Conservation (phyloP, 2,329 filamentous ascomycete genomes). For the Neofusicoccum kwambonambiense region DNA sequence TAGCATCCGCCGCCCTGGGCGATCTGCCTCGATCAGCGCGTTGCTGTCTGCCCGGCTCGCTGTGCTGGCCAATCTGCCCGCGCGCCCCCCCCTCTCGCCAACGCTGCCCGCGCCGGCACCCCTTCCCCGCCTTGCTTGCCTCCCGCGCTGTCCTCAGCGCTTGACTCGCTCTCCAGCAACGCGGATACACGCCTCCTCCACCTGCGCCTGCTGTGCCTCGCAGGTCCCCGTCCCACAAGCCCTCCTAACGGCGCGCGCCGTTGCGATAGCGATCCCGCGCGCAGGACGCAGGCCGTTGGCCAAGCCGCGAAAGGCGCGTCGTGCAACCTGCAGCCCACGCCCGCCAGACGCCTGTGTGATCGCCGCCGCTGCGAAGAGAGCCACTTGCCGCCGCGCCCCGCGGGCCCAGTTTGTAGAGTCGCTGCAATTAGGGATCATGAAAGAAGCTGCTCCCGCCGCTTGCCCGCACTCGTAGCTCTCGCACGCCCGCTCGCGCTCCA, state of each 20-base stretch:
- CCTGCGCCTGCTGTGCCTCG: background rate
- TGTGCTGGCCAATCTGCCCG: background rate
- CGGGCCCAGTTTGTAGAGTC: slow-evolving; percentile 3
- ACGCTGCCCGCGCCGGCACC: background rate
- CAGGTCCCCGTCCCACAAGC: background rate
- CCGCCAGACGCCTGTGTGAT: slow-evolving; percentile 6
- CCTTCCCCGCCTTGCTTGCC: slow-evolving; percentile 4
- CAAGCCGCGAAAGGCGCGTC: background rate
- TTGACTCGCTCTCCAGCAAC: slow-evolving; percentile 13
- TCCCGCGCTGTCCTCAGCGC: background rate
- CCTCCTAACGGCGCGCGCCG: background rate
- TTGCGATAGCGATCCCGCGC: background rate
- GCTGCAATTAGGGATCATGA: slow-evolving; percentile 6
- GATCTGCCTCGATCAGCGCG: slow-evolving; percentile 5
- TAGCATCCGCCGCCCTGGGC: background rate
- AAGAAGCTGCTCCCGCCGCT: background rate
- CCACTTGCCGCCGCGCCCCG: slow-evolving; percentile 5
- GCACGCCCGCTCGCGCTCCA: too few species aligned
- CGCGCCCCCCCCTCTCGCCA: background rate
- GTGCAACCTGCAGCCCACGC: slow-evolving; percentile 8
- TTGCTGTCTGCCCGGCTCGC: background rate
- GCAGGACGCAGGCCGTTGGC: slow-evolving; percentile 5
- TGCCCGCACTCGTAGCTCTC: background rate
- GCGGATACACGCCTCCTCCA: background rate
- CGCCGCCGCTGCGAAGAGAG: slow-evolving; percentile 3